Base-by-base conservation (phyloP, 495 filamentous ascomycete species). In the Penicillium daleae region DNA sequence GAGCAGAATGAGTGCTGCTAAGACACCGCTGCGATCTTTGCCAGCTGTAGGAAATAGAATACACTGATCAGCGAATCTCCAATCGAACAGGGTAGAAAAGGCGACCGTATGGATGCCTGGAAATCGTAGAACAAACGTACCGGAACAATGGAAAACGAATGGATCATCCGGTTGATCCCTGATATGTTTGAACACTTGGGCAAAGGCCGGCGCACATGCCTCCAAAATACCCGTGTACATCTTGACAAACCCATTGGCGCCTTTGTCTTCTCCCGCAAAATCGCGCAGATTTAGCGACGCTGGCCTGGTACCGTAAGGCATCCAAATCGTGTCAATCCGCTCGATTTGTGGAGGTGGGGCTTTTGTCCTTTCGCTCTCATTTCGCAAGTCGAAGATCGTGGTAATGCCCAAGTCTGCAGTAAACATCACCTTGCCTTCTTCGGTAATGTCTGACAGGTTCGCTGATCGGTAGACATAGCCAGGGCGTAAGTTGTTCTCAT, bases 311-410 rank as follows among this genome's bases (percentile, higher is more conserved):
- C 71, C 67, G 26, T 80, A 76, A 29, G 73, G 70, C 19, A 82
- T 71, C 72, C 82, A 87, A 31, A 85, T 68, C 27, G 81, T 79
- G 21, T 78, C 66, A 42, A 82, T 79, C 1, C 82, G 85, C 8
- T 58, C 61, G 37, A 73, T 74, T 40, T 66, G 66, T 3, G 67
- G 71, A 35, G 68, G 70, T 55, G 82, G 85, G 22, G 66, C 74
- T 32, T 76, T 55, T 31, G 61, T 61, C 15, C 74, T 66, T 59
- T 84, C 74, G 22, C 83, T 74, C 63, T 89, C 83, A 2, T 87
- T 87, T 37, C 90, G 86, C 8, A 92, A 76, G 70, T 92, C 88
- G 63, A 85, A 91, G 40, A 91, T 81, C 32, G 82, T 79, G 17
- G 76, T 81, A 63, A 92, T 84, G 6, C 82, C 80, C 10, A 92